These are phyloP conservation scores for Apiospora malaysiana DNA, from an alignment of 2,329 filamentous ascomycete species.

Conservation along the genomic window DNA sequence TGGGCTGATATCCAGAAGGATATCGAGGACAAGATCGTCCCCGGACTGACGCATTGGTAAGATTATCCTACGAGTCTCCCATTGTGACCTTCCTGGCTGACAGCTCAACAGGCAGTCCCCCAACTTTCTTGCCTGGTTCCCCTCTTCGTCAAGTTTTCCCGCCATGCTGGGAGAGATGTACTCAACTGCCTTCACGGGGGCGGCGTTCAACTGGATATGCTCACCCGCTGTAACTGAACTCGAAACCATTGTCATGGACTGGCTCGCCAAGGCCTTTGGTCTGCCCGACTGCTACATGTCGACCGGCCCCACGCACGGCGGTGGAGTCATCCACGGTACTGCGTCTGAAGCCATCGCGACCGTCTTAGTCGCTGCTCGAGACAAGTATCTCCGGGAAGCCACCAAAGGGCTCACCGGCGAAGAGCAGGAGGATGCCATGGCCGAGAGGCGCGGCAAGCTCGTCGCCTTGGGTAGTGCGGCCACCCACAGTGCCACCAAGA, in stretches of 20 bases:
- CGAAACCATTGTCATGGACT: conserved; percentile 92
- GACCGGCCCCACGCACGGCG: conserved; percentile 71
- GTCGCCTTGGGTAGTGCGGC: conserved; percentile 83
- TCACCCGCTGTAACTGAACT: conserved; percentile 91
- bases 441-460: conserved; percentile 69
- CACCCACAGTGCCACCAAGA: conserved; percentile 84
- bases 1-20: conserved; percentile 85
- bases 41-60: conserved; percentile 87
- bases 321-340: conserved; percentile 93
- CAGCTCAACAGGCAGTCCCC: conserved; percentile 70
- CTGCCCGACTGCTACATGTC: conserved; percentile 78
- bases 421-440: conserved; percentile 71
- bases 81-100: conserved; percentile 2
- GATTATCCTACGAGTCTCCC: conserved; percentile 17
- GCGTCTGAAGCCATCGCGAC: conserved; percentile 89
- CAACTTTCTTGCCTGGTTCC: conserved; percentile 96
- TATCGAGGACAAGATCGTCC: conserved; percentile 85
- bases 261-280: conserved; percentile 78
- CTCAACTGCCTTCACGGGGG: conserved; percentile 83
- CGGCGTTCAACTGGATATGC: conserved; percentile 97
- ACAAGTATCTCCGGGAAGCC: conserved; percentile 72
- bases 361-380: conserved; percentile 84
- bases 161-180: conserved; percentile 93
- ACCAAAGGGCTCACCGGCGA: conserved; percentile 50
- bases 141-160: conserved; percentile 81